These are phyloP conservation scores for Cucumis cinereus DNA, from an alignment of 306 rosid genomes.

Conservation along the genomic window DNA sequence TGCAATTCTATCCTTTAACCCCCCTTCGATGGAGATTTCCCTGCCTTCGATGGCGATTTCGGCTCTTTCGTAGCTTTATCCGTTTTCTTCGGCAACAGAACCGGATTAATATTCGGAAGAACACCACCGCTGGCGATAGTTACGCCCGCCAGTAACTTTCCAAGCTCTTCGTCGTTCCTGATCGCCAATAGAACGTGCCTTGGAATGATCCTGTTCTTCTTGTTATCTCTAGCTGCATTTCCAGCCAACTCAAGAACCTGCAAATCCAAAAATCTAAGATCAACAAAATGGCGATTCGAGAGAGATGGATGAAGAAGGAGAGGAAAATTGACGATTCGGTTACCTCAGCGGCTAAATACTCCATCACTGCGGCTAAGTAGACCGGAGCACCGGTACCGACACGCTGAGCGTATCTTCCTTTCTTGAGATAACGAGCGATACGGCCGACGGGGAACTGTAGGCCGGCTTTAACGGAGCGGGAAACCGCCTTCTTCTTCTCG, in stretches of 20 bases:
- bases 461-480: slow-evolving; percentile 14
- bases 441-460: slow-evolving; percentile 12
- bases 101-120: slow-evolving; percentile 29
- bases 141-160: slow-evolving; percentile 25
- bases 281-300: background rate
- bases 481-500: slow-evolving; percentile 9
- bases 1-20: background rate
- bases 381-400: slow-evolving; percentile 13
- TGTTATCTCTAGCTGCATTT: slow-evolving; percentile 30
- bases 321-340: background rate
- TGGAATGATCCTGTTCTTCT: slow-evolving; percentile 28
- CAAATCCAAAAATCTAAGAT: background rate
- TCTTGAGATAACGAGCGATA: slow-evolving; percentile 8
- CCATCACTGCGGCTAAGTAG: slow-evolving; percentile 9
- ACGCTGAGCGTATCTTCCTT: slow-evolving; percentile 7
- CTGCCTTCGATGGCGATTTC: slow-evolving; percentile 8
- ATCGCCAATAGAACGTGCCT: slow-evolving; percentile 27
- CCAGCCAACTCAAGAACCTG: slow-evolving; percentile 32
- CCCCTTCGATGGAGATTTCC: slow-evolving; percentile 15
- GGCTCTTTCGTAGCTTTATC: background rate
- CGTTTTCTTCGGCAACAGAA: slow-evolving; percentile 24
- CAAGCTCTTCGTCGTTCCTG: slow-evolving; percentile 31
- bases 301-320: background rate
- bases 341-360: slow-evolving; percentile 14
- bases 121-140: slow-evolving; percentile 30